Evolutionary conservation across 169 alveolate genomes (phyloP).

Genomic region (Blepharisma undulans): DNA sequence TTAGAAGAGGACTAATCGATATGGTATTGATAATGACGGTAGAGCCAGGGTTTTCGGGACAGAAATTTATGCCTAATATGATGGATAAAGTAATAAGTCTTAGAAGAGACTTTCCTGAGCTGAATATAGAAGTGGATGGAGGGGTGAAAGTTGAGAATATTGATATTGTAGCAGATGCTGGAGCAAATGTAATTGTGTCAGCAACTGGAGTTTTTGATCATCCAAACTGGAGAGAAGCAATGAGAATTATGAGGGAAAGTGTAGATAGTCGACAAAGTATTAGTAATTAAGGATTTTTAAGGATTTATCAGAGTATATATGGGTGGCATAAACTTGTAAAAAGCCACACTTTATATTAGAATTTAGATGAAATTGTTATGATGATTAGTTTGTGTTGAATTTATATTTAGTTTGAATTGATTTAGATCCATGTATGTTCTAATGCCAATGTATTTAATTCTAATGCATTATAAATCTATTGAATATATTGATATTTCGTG

Average conservation of each 20-base stretch:
- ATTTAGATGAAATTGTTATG: too few relatives aligned
- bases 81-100: slow-evolving; percentile 78
- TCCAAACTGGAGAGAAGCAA: slow-evolving; percentile 46
- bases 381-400: too few relatives aligned
- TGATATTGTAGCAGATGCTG: slow-evolving; percentile 79
- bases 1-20: slow-evolving; percentile 64
- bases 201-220: slow-evolving; percentile 75
- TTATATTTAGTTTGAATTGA: too few relatives aligned
- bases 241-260: slow-evolving; percentile 45
- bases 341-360: not conserved
- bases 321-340: too few relatives aligned
- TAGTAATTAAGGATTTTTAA: not conserved
- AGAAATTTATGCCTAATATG: slow-evolving; percentile 83
- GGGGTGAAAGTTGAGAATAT: slow-evolving; percentile 82
- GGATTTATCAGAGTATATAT: too few relatives aligned
- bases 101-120: slow-evolving; percentile 61
- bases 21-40: slow-evolving; percentile 90
- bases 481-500: too few relatives aligned
- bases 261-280: not conserved
- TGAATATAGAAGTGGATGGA: slow-evolving; percentile 87
- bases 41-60: slow-evolving; percentile 94
- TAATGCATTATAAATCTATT: too few relatives aligned
- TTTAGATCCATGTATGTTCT: too few relatives aligned
- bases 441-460: too few relatives aligned
- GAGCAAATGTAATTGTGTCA: slow-evolving; percentile 89